A percentile compares a stretch with the other conserved stretches of the same genome.
Conservation (phyloP, 441 rosid genomes). For the Croton setiger region DNA sequence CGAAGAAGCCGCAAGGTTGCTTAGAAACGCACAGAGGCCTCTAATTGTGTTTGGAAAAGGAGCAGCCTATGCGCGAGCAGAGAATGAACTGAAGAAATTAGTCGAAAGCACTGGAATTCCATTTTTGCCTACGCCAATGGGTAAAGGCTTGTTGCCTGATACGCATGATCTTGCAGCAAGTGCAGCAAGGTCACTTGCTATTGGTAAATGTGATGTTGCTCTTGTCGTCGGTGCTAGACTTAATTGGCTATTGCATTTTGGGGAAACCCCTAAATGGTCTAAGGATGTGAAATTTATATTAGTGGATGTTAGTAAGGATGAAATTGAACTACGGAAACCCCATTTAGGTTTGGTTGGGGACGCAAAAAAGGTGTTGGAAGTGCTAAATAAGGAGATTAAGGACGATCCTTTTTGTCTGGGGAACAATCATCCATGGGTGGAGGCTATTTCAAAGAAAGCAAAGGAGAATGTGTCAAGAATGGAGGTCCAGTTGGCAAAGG, state of each 20-base stretch:
- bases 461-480: slow-evolving; percentile 66
- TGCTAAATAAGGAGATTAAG: slow-evolving; percentile 70
- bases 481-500: slow-evolving; percentile 80
- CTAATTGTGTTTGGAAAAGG: slow-evolving; percentile 90
- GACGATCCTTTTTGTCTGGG: slow-evolving; percentile 86
- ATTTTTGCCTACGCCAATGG: slow-evolving; percentile 93
- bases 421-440: slow-evolving; percentile 76
- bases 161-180: slow-evolving; percentile 76
- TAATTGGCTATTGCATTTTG: slow-evolving; percentile 92
- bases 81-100: slow-evolving; percentile 60
- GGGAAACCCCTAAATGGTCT: slow-evolving; percentile 92
- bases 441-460: slow-evolving; percentile 60
- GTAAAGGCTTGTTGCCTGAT: slow-evolving; percentile 90
- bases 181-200: slow-evolving; percentile 91
- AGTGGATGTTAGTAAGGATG: slow-evolving; percentile 71
- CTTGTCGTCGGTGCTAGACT: slow-evolving; percentile 90
- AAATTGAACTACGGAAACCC: slow-evolving; percentile 76
- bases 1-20: slow-evolving; percentile 54
- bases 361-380: slow-evolving; percentile 61
- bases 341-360: slow-evolving; percentile 75
- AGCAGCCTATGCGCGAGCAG: slow-evolving; percentile 79
- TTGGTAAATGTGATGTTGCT: slow-evolving; percentile 91
- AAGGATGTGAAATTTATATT: slow-evolving; percentile 76
- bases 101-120: slow-evolving; percentile 80
- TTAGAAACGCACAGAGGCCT: slow-evolving; percentile 73